Conservation (phyloP, 169 alveolate genomes). For the Cryptosporidium muris region DNA sequence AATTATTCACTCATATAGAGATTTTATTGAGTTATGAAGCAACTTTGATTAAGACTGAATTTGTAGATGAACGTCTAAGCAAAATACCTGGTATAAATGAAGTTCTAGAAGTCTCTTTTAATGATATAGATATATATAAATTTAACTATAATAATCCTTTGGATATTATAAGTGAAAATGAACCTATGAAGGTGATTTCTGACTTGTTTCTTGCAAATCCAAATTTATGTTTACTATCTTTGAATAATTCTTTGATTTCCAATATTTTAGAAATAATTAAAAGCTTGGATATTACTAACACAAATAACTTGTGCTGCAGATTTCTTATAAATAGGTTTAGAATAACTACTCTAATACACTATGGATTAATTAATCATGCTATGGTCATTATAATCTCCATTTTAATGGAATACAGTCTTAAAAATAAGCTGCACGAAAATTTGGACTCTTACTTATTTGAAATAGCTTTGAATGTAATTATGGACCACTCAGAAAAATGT, state of each 20-base stretch:
- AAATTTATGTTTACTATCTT: not conserved
- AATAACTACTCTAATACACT: conserved; percentile 19
- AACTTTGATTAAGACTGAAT: too few relatives aligned
- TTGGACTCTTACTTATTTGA: too few relatives aligned
- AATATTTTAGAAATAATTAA: not conserved
- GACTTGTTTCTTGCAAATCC: conserved; percentile 58
- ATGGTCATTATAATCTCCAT: not conserved
- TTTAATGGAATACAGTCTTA: too few relatives aligned
- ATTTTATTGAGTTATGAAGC: too few relatives aligned
- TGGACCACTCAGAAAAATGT: too few relatives aligned
- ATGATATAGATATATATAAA: not conserved
- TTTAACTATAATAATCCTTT: conserved; percentile 9
- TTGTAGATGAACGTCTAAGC: too few relatives aligned
- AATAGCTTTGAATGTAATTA: too few relatives aligned
- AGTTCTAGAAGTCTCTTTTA: too few relatives aligned
- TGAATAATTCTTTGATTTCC: conserved; percentile 1
- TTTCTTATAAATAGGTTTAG: not conserved
- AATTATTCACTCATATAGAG: too few relatives aligned
- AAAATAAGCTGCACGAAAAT: too few relatives aligned
- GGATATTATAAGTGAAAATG: not conserved
- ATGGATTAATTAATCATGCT: conserved; percentile 6
- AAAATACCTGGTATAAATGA: too few relatives aligned
- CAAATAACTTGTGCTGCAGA: not conserved
- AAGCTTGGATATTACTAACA: not conserved
- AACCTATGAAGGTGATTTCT: not conserved